phyloP scores from a whole-genome alignment of 2,329 filamentous ascomycete species.

The Trichophyton schoenleinii region DNA sequence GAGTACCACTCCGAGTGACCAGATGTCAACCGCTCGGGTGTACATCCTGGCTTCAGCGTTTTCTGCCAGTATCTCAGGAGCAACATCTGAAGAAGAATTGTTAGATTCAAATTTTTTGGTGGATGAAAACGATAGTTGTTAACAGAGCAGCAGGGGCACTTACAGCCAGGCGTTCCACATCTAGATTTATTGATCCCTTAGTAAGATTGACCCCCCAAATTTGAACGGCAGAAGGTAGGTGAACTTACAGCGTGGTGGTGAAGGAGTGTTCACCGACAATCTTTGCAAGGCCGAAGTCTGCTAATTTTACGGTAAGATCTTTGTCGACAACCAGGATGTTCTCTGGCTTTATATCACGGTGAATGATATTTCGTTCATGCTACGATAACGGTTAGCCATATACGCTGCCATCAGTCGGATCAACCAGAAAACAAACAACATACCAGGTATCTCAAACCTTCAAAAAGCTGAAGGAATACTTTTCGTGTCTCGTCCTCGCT shows the following conservation, averaged over 20 bases:
- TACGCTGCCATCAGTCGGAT: background rate
- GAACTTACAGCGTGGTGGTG: conserved; percentile 68
- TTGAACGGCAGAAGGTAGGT: background rate
- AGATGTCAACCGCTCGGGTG: conserved; percentile 87
- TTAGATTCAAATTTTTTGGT: background rate
- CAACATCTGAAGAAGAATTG: conserved; percentile 51
- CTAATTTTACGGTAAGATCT: conserved; percentile 75
- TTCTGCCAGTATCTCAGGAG: conserved; percentile 84
- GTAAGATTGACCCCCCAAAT: background rate
- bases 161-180: conserved; percentile 83
- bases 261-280: conserved; percentile 98
- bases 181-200: conserved; percentile 18
- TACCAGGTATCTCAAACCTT: conserved; percentile 90
- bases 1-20: conserved; percentile 93
- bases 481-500: conserved; percentile 72
- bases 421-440: conserved; percentile 19
- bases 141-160: conserved; percentile 16
- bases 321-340: conserved; percentile 86
- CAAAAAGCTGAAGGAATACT: conserved; percentile 81
- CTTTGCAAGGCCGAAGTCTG: conserved; percentile 93
- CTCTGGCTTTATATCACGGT: conserved; percentile 94
- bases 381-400: conserved; percentile 7
- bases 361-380: conserved; percentile 95
- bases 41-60: conserved; percentile 65
- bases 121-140: background rate